phyloP scores from a whole-genome alignment of 345 rosid species.

The Moricandia moricandioides region DNA sequence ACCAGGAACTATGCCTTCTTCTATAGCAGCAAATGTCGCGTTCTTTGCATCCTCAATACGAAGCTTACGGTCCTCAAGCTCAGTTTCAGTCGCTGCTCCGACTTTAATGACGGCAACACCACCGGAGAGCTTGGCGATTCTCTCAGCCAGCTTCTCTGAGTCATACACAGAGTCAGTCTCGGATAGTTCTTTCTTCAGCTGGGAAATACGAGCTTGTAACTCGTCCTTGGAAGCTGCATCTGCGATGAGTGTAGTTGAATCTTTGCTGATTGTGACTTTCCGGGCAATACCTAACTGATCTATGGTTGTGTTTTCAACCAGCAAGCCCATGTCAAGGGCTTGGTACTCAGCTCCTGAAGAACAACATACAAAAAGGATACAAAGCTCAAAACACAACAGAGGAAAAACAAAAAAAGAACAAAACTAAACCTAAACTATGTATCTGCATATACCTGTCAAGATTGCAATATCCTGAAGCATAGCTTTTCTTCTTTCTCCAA shows the following conservation, averaged over 20 bases:
- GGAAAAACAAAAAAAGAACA: background rate
- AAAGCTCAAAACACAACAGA: background rate
- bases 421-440: background rate
- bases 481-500: slow-evolving; percentile 98
- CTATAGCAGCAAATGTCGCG: slow-evolving; percentile 96
- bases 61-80: slow-evolving; percentile 93
- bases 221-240: slow-evolving; percentile 96
- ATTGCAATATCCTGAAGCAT: slow-evolving; percentile 95
- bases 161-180: slow-evolving; percentile 95
- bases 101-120: slow-evolving; percentile 97
- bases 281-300: slow-evolving; percentile 90
- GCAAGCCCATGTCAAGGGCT: slow-evolving; percentile 80
- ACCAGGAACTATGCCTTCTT: slow-evolving; percentile 98
- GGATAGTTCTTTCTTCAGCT: slow-evolving; percentile 73
- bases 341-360: slow-evolving; percentile 84
- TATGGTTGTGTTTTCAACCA: slow-evolving; percentile 62
- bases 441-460: slow-evolving; percentile 61
- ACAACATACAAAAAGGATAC: background rate
- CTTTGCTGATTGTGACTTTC: slow-evolving; percentile 78
- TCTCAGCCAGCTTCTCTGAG: slow-evolving; percentile 86
- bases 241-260: slow-evolving; percentile 82
- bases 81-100: slow-evolving; percentile 98
- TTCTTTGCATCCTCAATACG: slow-evolving; percentile 97
- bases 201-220: slow-evolving; percentile 73
- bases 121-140: slow-evolving; percentile 92